These are phyloP conservation scores for Petunia axillaris DNA, from an alignment of 257 asterid genomes.

Conservation along the genomic window DNA sequence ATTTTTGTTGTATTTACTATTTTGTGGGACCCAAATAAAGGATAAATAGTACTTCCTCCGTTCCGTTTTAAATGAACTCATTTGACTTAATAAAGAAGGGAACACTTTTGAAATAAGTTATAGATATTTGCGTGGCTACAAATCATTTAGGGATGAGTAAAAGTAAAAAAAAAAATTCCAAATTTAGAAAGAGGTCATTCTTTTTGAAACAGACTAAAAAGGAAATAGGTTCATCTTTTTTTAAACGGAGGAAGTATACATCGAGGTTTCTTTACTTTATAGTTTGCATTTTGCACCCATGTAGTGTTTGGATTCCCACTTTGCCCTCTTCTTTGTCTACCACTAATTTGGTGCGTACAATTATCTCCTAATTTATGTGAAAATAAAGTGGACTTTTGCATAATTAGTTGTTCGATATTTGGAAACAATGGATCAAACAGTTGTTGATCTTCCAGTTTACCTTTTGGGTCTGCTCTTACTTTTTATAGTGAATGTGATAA, in stretches of 20 bases:
- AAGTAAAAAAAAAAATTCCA: too few relatives aligned
- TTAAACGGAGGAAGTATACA: too few relatives aligned
- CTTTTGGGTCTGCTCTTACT: background rate
- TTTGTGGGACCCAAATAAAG: conserved; percentile 21
- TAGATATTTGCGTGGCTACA: too few relatives aligned
- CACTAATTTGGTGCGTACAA: background rate
- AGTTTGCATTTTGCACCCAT: background rate
- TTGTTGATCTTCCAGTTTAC: background rate
- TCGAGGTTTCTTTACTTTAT: background rate
- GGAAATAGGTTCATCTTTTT: too few relatives aligned
- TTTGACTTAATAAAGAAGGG: too few relatives aligned
- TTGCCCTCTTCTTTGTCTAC: background rate
- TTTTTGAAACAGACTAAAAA: too few relatives aligned
- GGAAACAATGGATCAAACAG: background rate
- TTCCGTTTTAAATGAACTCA: too few relatives aligned
- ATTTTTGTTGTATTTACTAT: conserved; percentile 30
- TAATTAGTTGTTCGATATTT: background rate
- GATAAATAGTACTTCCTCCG: too few relatives aligned
- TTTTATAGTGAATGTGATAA: background rate
- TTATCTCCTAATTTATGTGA: background rate
- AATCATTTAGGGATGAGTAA: too few relatives aligned
- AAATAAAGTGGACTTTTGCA: background rate
- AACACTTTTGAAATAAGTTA: too few relatives aligned
- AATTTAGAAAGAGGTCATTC: too few relatives aligned
- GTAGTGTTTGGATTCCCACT: conserved; percentile 16